Base-by-base conservation (phyloP, 371 early-diverging fungal genomes). In the Mortierella sp. region DNA sequence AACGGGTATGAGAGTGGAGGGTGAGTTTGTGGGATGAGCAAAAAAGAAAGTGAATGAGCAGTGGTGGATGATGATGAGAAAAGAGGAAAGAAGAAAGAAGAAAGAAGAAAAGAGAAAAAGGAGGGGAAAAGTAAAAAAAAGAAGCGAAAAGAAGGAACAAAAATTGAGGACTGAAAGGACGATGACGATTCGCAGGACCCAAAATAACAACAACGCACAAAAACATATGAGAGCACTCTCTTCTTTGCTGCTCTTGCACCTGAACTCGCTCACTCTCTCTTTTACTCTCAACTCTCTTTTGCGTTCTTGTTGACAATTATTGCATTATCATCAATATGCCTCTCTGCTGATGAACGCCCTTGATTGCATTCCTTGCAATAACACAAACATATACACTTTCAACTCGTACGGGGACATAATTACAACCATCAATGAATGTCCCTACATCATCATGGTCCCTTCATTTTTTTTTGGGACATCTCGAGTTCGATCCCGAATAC, bases 121-220 rank as follows among this genome's bases (percentile, higher is more conserved):
- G 5, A 11, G n/a, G 14, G n/a, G 46, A 27, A 38, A n/a, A 38
- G 43, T 4, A 44, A 65, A 6, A 10, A 38, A 65, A 65, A 65
- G 41, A 38, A 65, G 2, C 18, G 38, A 65, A 65, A 38, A 21
- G 65, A 38, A 35, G 60, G 60, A 60, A 60, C 2, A 51, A 51
- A 51, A 51, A 51, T 51, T 18, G 51, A 51, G 18, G 27, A 55
- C 55, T 35, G 35, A 3, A 35, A 54, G 27, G 32, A 60, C 60
- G 60, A 60, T 38, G 38, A 65, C 38, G 65, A 65, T 65, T 65
- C 65, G 65, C 65, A 63, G 63, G 32, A 29, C 63, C 63, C 14
- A 63, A 29, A 35, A 18, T 35, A 29, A 60, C 29, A 27, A 60
- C 7, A 60, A 29, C 8, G 48, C 48, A 46, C 35, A 46, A 10